These are phyloP conservation scores for Penicillium rolfsii DNA, from an alignment of 2,329 filamentous ascomycete genomes.

Conservation along the genomic window DNA sequence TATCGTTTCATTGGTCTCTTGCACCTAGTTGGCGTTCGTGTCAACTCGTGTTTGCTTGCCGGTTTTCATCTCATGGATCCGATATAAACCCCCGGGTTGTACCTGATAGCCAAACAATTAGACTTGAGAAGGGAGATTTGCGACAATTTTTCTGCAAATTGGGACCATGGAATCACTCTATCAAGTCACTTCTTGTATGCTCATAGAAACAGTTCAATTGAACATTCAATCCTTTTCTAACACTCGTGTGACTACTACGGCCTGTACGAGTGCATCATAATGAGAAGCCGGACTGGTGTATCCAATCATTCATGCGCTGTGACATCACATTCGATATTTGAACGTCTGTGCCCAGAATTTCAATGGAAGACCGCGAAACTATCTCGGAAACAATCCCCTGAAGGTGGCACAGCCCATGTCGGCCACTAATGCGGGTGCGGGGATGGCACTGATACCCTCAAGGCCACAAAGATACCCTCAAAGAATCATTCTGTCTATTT, in stretches of 20 bases:
- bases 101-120: background rate
- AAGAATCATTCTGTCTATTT: background rate
- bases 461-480: constrained; percentile 5
- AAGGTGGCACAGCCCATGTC: constrained; percentile 11
- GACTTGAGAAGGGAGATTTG: background rate
- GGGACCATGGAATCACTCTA: background rate
- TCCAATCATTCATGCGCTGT: constrained; percentile 1
- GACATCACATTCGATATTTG: constrained; percentile 17
- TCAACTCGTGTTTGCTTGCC: background rate
- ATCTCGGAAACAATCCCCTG: background rate
- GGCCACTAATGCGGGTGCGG: constrained; percentile 22
- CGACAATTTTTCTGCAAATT: background rate
- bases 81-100: background rate
- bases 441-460: constrained; percentile 14
- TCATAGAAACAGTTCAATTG: background rate
- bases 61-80: background rate
- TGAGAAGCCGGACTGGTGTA: background rate
- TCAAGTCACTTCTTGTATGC: background rate
- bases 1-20: constrained; percentile 1
- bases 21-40: background rate
- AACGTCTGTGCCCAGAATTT: constrained; percentile 9
- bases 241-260: background rate
- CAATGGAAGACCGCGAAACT: constrained; percentile 7
- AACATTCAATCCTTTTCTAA: background rate
- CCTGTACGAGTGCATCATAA: background rate